Evolutionary conservation across 768 basidiomycete genomes (phyloP), one percentile per base, ranked within the genome.

Genomic region (Hypholoma sublateritium): DNA sequence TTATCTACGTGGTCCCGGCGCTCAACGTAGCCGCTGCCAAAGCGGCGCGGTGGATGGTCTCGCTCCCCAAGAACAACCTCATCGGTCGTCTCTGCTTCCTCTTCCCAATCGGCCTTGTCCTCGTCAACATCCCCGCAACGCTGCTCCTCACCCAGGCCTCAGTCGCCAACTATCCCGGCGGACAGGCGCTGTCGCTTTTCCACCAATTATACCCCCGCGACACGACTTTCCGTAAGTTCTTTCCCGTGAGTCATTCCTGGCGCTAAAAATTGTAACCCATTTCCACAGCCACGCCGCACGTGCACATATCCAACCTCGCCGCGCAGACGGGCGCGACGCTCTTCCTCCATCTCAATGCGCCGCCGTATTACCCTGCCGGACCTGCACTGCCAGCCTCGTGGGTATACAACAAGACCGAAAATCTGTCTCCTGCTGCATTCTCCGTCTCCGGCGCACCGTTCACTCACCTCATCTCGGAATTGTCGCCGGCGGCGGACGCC

Each of bases 301-400:
- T 96, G 3, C 89, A 95, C 65, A 84, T 97, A 43, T 87, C 84
- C 50, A 91, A 95, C 60, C 81, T 93, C 43, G 89, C 91, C 1
- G 87, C 92, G 2, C 95, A 96, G 70, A 93, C 89, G 0, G 96
- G 97, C 2, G 91, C 93, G 2, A 89, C 93, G 0, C 84, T 95
- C 52, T 97, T 98, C 77, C 83, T 86, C 19, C 90, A 92, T 39
- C 77, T 82, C 19, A 75, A 88, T 53, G 71, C 86, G 0, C 77
- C 80, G 0, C 89, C 93, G 1, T 79, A 79, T 51, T 67, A 74
- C 50, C 48, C 65, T 4, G 57, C 60, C 16, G 55, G 42, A 47
- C 39, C 55, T 41, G 35, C 62, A 37, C 37, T 32, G 5, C 16
- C 28, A 16, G 41, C 48, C 11, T 53, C 64, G 28, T 93, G 91